Evolutionary conservation across 306 rosid genomes (phyloP).

Genomic region (Alnus rubra): DNA sequence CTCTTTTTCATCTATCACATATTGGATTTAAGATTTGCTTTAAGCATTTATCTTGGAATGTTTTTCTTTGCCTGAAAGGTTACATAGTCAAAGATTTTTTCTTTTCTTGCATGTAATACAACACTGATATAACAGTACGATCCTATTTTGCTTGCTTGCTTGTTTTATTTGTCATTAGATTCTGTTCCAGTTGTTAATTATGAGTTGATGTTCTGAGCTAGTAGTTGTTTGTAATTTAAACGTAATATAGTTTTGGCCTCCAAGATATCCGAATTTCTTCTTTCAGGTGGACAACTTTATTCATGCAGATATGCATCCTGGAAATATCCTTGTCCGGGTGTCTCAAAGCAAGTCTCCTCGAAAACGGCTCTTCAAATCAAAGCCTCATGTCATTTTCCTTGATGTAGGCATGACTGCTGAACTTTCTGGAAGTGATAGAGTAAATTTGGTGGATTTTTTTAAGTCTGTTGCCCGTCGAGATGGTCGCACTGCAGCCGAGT

Average conservation of each 20-base stretch:
- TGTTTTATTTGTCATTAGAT: not conserved
- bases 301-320: slow-evolving; percentile 99
- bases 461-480: slow-evolving; percentile 94
- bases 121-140: not conserved
- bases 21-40: not conserved
- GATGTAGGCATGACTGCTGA: slow-evolving; percentile 99
- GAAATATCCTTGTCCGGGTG: slow-evolving; percentile 95
- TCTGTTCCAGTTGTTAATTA: not conserved
- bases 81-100: too few relatives aligned
- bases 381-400: slow-evolving; percentile 96
- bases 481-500: slow-evolving; percentile 90
- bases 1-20: not conserved
- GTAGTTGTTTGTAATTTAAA: slow-evolving; percentile 23
- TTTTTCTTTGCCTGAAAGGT: too few relatives aligned
- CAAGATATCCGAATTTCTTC: slow-evolving; percentile 33
- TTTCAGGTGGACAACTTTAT: slow-evolving; percentile 99
- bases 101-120: not conserved
- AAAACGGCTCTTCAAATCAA: slow-evolving; percentile 83
- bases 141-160: not conserved
- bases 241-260: slow-evolving; percentile 36
- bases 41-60: not conserved
- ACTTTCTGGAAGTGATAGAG: slow-evolving; percentile 82
- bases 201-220: not conserved
- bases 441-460: slow-evolving; percentile 86
- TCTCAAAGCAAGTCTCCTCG: slow-evolving; percentile 57